phyloP scores from a whole-genome alignment of 2,329 filamentous ascomycete genomes.

The Rhynchosporium agropyri region DNA sequence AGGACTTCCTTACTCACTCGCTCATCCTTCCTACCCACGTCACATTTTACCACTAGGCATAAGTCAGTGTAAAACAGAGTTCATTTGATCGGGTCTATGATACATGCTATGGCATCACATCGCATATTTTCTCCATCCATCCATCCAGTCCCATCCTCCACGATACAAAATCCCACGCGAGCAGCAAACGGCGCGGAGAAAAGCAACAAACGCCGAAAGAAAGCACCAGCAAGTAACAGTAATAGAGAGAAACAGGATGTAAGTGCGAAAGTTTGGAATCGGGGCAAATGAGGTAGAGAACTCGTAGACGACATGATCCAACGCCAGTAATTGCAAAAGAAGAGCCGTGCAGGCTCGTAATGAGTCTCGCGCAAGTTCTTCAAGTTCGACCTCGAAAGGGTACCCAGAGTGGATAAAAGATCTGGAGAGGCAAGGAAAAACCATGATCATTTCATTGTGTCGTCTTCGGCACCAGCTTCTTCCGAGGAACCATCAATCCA shows the following conservation, averaged over 20 bases:
- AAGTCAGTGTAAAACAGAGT: neutral
- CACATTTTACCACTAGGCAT: neutral
- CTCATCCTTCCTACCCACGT: neutral
- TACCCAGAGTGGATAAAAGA: neutral
- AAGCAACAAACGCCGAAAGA: neutral
- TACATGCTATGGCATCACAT: neutral
- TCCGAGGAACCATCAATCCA: constrained; percentile 47
- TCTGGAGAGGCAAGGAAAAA: neutral
- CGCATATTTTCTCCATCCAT: neutral
- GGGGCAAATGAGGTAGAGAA: neutral
- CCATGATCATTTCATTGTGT: constrained; percentile 1
- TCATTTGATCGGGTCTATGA: constrained; percentile 3
- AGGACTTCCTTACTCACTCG: no score
- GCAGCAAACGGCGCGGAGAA: neutral
- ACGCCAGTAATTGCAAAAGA: neutral
- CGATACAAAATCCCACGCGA: neutral
- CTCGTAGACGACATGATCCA: constrained; percentile 5
- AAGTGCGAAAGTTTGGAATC: neutral
- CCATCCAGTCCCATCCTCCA: neutral
- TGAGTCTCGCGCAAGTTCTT: neutral
- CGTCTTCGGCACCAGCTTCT: constrained; percentile 13
- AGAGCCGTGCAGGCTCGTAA: neutral
- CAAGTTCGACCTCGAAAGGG: neutral
- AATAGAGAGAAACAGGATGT: neutral
- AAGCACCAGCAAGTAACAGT: neutral